Evolutionary conservation across 352 stramenopile species (phyloP), one percentile per base, ranked within the genome.

Genomic region (Halophytophthora polymorphica): DNA sequence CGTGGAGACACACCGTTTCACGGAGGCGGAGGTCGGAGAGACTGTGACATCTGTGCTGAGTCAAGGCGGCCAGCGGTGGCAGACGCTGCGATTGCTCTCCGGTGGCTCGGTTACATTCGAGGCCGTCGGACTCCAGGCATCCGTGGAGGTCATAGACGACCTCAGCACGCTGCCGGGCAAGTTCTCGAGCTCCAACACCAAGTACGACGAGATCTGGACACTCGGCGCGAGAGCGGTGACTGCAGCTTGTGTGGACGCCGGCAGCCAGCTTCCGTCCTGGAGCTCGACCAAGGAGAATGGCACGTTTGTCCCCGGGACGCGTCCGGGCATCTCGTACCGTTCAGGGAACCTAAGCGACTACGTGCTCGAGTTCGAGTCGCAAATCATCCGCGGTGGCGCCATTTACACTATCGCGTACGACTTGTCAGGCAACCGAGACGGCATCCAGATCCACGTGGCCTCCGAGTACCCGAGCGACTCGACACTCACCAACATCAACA

Each of bases 131-230:
- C 41, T 71, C 21, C 59, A 61, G 18, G 38, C 61, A 2, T 64
- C 61, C 1, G 49, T 66, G 22, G 61, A 71, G 21, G 61, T 66
- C 14, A 53, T 58, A 28, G 61, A 66, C 40, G 50, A 56, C 34
- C 52, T 66, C 15, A 55, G 44, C 25, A 57, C 39, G 22, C 49
- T 71, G 3, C 52, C 61, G 0, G 57, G 61, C 18, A 66, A 56
- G 34, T 71, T 66, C 35, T 58, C 52, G 28, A 71, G 61, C 49
- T 66, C 58, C 19, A 71, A 64, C 31, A 15, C 55, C 21, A 71
- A 66, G 52, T 66, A 64, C 57, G 45, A 71, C 49, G 50, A 66
- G 48, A 71, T 71, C 45, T 71, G 61, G 61, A 45, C 43, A 15
- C 45, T 71, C 3, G 61, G 57, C 37, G 43, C 49, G 21, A 56